Evolutionary conservation across 192 early-diverging fungal genomes (phyloP), one percentile per base, ranked within the genome.

Genomic region (Chytriomyces confervae): DNA sequence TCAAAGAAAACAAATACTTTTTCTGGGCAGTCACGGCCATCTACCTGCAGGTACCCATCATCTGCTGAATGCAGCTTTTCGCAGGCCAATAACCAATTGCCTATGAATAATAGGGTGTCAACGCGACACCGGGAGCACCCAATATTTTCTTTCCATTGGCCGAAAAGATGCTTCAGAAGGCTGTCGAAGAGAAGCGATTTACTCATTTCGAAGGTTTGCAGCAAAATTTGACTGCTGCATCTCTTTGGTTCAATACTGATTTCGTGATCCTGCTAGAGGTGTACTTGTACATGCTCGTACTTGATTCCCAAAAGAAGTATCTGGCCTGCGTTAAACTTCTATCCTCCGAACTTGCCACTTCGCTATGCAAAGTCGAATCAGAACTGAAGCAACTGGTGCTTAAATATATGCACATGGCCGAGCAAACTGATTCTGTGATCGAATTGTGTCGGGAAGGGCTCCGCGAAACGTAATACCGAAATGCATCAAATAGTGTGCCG

Each of bases 11-110:
- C 76, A 91, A 89, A 64, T 95, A 96, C 82, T 86, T 94, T 76
- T 95, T 95, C 83, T 98, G 95, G 95, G 88, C 91, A 0, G 90
- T 95, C 51, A 90, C 93, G 82, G 89, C 90, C 47, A 84, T 96
- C 18, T 88, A 93, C 61, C 81, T 96, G 49, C 93, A 95, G 85
- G 93, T 91, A 80, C 75, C 16, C 16, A n/a, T 20, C 53, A 57
- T 13, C 13, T 13, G 13, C 53, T n/a, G 16, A 57, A 0, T 57
- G 16, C 53, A 2, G 13, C 20, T 57, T 1, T 57, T 20, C 20
- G 16, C 53, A 57, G 3, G 27, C 20, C 51, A 23, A 45, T 71
- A 44, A n/a, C 48, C 63, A 71, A 8, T 50, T 6, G 18, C n/a
- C 10, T 80, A 27, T 45, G 63, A 48, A 70, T 73, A 24, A 76